Base-by-base conservation (phyloP, 768 basidiomycete genomes). In the Boletus eberwhitei region DNA sequence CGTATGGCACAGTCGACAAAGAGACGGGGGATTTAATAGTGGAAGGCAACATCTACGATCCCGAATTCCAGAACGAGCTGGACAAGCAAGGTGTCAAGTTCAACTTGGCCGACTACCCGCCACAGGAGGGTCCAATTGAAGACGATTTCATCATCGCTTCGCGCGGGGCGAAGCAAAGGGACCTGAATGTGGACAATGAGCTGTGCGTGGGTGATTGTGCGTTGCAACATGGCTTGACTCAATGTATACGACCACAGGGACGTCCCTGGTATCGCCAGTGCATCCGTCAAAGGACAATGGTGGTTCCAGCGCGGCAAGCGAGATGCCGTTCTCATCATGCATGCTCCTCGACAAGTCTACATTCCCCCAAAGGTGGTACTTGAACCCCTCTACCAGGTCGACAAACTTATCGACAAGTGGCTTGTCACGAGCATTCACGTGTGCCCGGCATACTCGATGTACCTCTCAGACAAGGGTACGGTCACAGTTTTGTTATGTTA, bases 1-100 rank as follows among this genome's bases (percentile, higher is more conserved):
- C 69, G n/a, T 75, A 72, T 51, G 73, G 74, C 21, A 60, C 36
- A 16, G 32, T 75, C 41, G 62, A 75, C 40, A 63, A 49, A 36
- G 61, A 65, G 7, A 69, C 66, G 0, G 74, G 74, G 4, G 48
- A 64, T 22, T 58, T 75, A n/a, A 52, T 61, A 5, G 59, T 61
- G 16, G 68, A 74, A 26, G 73, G 73, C 4, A 74, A 71, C 32
- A 61, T 74, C 47, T 74, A 74, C 17, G 70, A 72, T 13, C 36
- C 58, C 0, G 41, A 53, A 1, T 64, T 58, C 14, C 66, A 65
- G 21, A 21, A 46, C 2, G 57, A 59, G 8, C 26, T 73, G 12
- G 48, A 61, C 43, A 58, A 47, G 12, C 46, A 60, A 14, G 34
- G 22, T n/a, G 38, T 45, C 14, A 49, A 44, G 2, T 41, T 69